Conservation (phyloP, 192 early-diverging fungal species). For the Lunasporangiospora selenospora region DNA sequence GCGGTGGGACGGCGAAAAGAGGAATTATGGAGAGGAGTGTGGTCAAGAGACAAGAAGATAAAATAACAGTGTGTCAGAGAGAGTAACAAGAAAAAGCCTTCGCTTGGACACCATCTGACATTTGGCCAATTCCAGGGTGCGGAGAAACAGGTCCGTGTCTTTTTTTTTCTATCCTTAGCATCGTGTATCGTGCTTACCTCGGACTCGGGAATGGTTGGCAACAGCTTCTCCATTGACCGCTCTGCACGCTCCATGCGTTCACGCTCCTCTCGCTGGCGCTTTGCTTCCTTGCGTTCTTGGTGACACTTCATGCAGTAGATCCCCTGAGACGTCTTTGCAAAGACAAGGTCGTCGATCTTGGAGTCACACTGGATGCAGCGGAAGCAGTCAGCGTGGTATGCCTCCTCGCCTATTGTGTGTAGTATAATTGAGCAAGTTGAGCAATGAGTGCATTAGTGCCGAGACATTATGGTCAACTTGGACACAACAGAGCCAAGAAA, state of each 20-base stretch:
- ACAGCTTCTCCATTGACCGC: conserved; percentile 22
- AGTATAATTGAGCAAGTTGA: too few relatives aligned
- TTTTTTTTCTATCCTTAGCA: conserved; percentile 20
- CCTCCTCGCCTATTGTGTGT: conserved; percentile 64
- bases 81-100: too few relatives aligned
- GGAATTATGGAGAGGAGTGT: too few relatives aligned
- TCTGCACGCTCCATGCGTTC: conserved; percentile 47
- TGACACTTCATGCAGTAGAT: conserved; percentile 80
- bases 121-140: too few relatives aligned
- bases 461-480: too few relatives aligned
- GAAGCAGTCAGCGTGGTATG: conserved; percentile 85
- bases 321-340: conserved; percentile 83
- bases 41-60: too few relatives aligned
- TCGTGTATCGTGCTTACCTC: conserved; percentile 25
- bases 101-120: too few relatives aligned
- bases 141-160: conserved; percentile 34
- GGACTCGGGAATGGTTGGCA: conserved; percentile 38
- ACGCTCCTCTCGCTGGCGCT: conserved; percentile 62
- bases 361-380: conserved; percentile 75
- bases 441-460: too few relatives aligned
- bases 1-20: too few relatives aligned
- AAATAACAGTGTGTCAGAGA: too few relatives aligned
- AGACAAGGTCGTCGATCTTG: conserved; percentile 78
- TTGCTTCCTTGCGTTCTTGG: conserved; percentile 68
- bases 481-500: not conserved